Percentiles rank a stretch among this genome's conserved stretches.
phyloP scores from a whole-genome alignment of 345 rosid species.

The Eutrema heterophyllum region DNA sequence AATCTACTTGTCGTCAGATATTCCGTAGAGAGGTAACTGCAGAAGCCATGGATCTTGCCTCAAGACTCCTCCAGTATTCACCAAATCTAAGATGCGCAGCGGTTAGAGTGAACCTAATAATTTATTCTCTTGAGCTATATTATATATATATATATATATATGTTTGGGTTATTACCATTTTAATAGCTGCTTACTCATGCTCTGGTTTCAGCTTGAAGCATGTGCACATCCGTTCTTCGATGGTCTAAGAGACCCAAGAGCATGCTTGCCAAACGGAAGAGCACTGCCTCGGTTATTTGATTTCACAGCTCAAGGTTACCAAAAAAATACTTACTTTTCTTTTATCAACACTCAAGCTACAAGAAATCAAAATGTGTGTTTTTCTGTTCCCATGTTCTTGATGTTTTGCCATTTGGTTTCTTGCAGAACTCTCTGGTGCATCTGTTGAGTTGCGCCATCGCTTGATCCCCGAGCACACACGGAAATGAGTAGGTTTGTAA shows the following conservation, averaged over 20 bases:
- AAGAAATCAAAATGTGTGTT: not conserved
- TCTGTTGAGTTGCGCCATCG: slow-evolving; percentile 56
- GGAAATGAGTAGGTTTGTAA: not conserved
- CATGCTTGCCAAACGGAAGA: slow-evolving; percentile 82
- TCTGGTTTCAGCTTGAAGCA: slow-evolving; percentile 69
- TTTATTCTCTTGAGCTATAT: not conserved
- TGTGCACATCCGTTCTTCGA: slow-evolving; percentile 93
- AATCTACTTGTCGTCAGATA: slow-evolving; percentile 34
- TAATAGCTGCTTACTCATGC: not conserved
- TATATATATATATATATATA: too few species aligned
- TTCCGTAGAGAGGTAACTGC: slow-evolving; percentile 58
- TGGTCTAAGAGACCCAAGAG: slow-evolving; percentile 66
- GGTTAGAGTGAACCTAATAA: slow-evolving; percentile 34
- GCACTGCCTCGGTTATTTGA: slow-evolving; percentile 70
- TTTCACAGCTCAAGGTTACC: slow-evolving; percentile 82
- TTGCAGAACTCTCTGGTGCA: slow-evolving; percentile 77
- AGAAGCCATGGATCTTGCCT: slow-evolving; percentile 74
- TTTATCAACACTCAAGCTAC: not conserved
- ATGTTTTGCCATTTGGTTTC: not conserved
- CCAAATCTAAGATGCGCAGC: slow-evolving; percentile 69
- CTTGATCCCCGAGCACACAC: slow-evolving; percentile 58
- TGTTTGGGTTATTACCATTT: not conserved
- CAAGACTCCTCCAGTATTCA: slow-evolving; percentile 79
- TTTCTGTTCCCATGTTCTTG: not conserved
- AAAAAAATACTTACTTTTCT: not conserved